phyloP scores from a whole-genome alignment of 345 rosid species.

The Pseudoturritis turrita region DNA sequence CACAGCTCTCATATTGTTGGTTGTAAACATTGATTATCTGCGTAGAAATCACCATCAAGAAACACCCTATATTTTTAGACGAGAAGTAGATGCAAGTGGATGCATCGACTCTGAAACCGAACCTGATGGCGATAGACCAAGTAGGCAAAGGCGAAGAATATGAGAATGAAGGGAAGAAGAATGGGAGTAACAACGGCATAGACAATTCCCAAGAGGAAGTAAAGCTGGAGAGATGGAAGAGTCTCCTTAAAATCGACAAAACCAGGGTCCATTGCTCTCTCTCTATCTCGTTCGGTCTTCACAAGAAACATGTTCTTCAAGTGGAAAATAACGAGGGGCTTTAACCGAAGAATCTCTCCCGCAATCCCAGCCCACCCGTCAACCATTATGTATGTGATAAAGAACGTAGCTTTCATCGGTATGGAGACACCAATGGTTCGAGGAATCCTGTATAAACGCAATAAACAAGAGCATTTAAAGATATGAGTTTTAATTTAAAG shows the following conservation, averaged over 20 bases:
- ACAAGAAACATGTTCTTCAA: conserved; percentile 89
- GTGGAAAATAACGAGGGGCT: conserved; percentile 81
- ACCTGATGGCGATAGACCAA: conserved; percentile 99
- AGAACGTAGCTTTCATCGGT: conserved; percentile 99
- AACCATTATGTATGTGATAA: conserved; percentile 88
- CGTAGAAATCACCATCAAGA: conserved; percentile 17
- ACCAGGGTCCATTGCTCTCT: conserved; percentile 81
- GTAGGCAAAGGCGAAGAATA: conserved; percentile 91
- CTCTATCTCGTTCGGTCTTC: conserved; percentile 83
- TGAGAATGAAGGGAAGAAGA: conserved; percentile 84
- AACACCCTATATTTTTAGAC: not conserved
- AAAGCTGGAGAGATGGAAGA: conserved; percentile 81
- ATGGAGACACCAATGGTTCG: conserved; percentile 94
- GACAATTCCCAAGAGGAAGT: conserved; percentile 92
- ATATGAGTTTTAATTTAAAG: not conserved
- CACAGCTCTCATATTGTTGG: conserved; percentile 90
- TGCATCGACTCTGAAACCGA: not conserved
- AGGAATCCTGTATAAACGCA: conserved; percentile 61
- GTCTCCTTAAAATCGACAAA: conserved; percentile 84
- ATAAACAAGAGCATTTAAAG: not conserved
- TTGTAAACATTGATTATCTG: conserved; percentile 93
- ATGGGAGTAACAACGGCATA: conserved; percentile 92
- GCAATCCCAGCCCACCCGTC: conserved; percentile 99
- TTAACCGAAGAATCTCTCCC: conserved; percentile 80
- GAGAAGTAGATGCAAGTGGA: not conserved